These are phyloP conservation scores for Aegilops bicornis DNA, from an alignment of 176 grass and related monocot genomes.

Conservation along the genomic window DNA sequence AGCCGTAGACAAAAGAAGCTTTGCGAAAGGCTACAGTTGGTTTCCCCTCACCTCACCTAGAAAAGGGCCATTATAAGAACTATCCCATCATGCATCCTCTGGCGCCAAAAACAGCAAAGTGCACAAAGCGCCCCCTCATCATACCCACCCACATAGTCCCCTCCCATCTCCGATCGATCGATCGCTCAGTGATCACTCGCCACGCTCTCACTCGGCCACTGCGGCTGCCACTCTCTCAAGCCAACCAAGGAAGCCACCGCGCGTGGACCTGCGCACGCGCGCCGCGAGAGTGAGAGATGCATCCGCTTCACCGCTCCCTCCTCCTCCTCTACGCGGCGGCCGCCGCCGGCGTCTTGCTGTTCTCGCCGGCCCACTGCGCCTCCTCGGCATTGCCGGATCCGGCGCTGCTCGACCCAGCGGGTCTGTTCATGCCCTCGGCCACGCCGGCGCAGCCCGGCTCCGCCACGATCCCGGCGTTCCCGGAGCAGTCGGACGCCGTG, in stretches of 20 bases:
- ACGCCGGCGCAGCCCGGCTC: constrained; percentile 26
- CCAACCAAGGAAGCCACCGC: constrained; percentile 1
- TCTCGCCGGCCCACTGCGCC: background rate
- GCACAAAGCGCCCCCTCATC: constrained; percentile 32
- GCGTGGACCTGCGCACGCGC: background rate
- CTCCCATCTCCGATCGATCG: background rate
- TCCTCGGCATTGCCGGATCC: constrained; percentile 28
- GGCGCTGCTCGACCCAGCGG: constrained; percentile 56
- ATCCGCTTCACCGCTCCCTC: background rate
- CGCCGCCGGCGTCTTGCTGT: constrained; percentile 12
- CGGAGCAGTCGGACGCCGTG: constrained; percentile 76
- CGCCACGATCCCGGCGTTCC: constrained; percentile 93
- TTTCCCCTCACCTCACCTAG: background rate
- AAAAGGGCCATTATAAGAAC: constrained; percentile 30
- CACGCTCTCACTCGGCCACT: background rate
- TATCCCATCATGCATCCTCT: constrained; percentile 12
- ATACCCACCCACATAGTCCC: constrained; percentile 34
- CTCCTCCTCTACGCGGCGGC: constrained; percentile 33
- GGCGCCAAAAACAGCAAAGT: constrained; percentile 22
- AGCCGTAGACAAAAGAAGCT: background rate
- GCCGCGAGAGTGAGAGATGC: constrained; percentile 25
- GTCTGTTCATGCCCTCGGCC: constrained; percentile 44
- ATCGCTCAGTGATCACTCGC: constrained; percentile 26
- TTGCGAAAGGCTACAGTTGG: constrained; percentile 42
- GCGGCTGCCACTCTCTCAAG: background rate